Percentiles rank a stretch among this genome's conserved stretches.
phyloP scores from a whole-genome alignment of 345 rosid genomes.

The Iberis pinnata region DNA sequence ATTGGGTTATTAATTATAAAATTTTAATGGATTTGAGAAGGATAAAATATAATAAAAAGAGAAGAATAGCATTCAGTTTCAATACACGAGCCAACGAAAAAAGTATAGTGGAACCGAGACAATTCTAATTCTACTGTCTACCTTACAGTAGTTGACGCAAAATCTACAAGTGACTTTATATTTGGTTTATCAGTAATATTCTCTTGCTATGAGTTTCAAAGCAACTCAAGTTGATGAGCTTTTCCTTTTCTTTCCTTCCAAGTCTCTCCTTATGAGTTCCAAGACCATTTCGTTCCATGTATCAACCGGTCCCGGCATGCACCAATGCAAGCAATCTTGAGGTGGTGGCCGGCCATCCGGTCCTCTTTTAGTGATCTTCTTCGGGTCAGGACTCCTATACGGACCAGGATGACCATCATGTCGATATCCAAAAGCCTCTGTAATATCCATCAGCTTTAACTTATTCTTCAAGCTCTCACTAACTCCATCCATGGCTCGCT shows the following conservation, averaged over 20 bases:
- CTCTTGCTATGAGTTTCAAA: not conserved
- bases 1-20: too few relatives aligned
- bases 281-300: conserved; percentile 92
- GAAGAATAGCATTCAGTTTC: too few relatives aligned
- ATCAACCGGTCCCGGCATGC: conserved; percentile 98
- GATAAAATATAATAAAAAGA: too few relatives aligned
- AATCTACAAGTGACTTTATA: too few relatives aligned
- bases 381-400: conserved; percentile 74
- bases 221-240: conserved; percentile 18
- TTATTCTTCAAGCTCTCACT: conserved; percentile 34
- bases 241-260: conserved; percentile 30
- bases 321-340: conserved; percentile 98
- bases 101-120: too few relatives aligned
- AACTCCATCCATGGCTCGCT: conserved; percentile 33
- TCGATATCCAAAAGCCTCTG: conserved; percentile 71
- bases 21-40: too few relatives aligned
- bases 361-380: conserved; percentile 69
- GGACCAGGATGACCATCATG: conserved; percentile 99
- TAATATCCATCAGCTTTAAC: conserved; percentile 78
- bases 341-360: conserved; percentile 86
- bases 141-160: too few relatives aligned
- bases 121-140: too few relatives aligned
- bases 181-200: too few relatives aligned
- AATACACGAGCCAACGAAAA: too few relatives aligned
- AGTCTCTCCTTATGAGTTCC: conserved; percentile 66